Evolutionary conservation across 2,329 filamentous ascomycete species (phyloP).

Genomic region (Claviceps fusiformis): DNA sequence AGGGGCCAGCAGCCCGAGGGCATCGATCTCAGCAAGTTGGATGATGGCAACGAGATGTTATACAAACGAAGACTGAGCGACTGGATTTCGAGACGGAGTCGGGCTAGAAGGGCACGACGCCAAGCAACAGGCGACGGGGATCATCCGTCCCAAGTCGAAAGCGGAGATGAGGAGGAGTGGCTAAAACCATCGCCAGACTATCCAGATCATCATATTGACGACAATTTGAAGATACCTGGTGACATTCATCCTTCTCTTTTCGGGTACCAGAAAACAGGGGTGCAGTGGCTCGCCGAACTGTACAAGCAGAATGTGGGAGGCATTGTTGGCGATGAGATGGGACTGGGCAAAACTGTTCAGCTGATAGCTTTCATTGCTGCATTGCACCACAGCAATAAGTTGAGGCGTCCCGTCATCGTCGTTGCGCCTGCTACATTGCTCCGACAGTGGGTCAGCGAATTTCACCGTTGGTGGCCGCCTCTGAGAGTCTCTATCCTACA

Average conservation of each 20-base stretch:
- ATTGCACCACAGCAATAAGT: constrained; percentile 77
- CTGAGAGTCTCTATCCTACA: constrained; percentile 89
- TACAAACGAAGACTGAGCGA: constrained; percentile 63
- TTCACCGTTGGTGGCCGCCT: constrained; percentile 99
- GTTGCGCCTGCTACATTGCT: constrained; percentile 91
- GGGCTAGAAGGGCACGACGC: constrained; percentile 26
- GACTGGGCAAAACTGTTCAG: constrained; percentile 80
- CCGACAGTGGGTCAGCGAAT: constrained; percentile 96
- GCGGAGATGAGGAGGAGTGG: constrained; percentile 51
- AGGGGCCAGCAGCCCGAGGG: constrained; percentile 22
- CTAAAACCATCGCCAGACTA: constrained; percentile 74
- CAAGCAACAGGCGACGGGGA: constrained; percentile 18
- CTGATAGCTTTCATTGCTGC: constrained; percentile 70
- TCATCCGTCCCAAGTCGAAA: constrained; percentile 24
- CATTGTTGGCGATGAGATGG: constrained; percentile 97
- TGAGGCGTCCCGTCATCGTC: constrained; percentile 75
- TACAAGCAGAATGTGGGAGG: constrained; percentile 83
- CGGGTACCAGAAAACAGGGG: constrained; percentile 92
- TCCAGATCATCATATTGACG: constrained; percentile 60
- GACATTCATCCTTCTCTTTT: constrained; percentile 89
- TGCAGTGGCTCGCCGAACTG: constrained; percentile 91
- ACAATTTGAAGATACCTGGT: constrained; percentile 69
- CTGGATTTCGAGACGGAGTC: constrained; percentile 50
- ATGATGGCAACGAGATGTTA: constrained; percentile 77
- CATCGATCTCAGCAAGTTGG: constrained; percentile 46